Conservation (phyloP, 2,329 filamentous ascomycete species). For the Cladosporium sp. region DNA sequence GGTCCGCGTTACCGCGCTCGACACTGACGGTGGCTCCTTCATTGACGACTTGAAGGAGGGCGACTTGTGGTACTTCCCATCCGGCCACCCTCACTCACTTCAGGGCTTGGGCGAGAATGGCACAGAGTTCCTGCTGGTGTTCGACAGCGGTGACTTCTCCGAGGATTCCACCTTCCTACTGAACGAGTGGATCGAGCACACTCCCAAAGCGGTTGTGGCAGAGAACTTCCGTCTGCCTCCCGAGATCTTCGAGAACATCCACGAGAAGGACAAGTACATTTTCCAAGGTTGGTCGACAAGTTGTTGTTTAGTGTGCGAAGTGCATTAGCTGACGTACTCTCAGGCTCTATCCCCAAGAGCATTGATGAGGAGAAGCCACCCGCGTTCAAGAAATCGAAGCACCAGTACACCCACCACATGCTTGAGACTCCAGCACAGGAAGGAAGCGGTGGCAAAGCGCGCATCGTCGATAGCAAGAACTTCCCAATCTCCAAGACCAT, state of each 20-base stretch:
- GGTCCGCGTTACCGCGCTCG: slow-evolving; percentile 68
- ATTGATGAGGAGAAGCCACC: slow-evolving; percentile 63
- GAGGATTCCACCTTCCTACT: slow-evolving; percentile 68
- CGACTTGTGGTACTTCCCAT: slow-evolving; percentile 78
- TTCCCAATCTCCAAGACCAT: slow-evolving; percentile 71
- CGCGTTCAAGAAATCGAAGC: slow-evolving; percentile 62
- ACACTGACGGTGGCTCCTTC: slow-evolving; percentile 71
- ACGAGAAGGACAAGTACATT: slow-evolving; percentile 68
- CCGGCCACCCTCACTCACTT: slow-evolving; percentile 71
- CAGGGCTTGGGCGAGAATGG: slow-evolving; percentile 67
- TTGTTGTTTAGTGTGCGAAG: not conserved
- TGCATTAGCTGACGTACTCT: not conserved
- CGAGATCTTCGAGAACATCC: slow-evolving; percentile 66
- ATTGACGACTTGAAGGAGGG: slow-evolving; percentile 72
- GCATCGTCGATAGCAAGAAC: slow-evolving; percentile 71
- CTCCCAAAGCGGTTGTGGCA: slow-evolving; percentile 65
- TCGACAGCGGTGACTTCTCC: slow-evolving; percentile 56
- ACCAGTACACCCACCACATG: slow-evolving; percentile 68
- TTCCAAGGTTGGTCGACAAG: slow-evolving; percentile 52
- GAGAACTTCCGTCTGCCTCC: slow-evolving; percentile 73
- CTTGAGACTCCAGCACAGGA: slow-evolving; percentile 63
- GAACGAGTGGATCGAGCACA: slow-evolving; percentile 70
- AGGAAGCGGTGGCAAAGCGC: slow-evolving; percentile 65
- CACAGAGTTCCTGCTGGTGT: slow-evolving; percentile 61
- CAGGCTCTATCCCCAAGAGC: slow-evolving; percentile 54